These are phyloP conservation scores for Citrus medica DNA, from an alignment of 345 rosid genomes.

Conservation along the genomic window DNA sequence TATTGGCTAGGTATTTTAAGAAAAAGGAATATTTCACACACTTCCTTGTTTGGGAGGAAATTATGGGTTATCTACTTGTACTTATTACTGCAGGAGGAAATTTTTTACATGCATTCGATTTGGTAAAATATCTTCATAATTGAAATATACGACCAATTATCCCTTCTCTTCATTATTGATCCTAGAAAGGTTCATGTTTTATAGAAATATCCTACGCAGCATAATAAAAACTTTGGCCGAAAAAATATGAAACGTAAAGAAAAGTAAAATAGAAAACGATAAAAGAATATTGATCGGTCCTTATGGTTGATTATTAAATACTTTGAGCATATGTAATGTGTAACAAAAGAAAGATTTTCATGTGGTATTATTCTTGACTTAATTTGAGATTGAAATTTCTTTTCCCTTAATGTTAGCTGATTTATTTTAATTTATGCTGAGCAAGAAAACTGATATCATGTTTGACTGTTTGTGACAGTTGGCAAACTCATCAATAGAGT, in stretches of 20 bases:
- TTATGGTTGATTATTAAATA: not conserved
- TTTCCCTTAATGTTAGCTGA: slow-evolving; percentile 6
- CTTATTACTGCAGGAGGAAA: not conserved
- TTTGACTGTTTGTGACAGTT: slow-evolving; percentile 41
- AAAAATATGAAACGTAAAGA: not conserved
- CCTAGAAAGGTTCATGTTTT: not conserved
- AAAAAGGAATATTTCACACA: not conserved
- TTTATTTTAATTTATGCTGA: not conserved
- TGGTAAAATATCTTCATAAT: not conserved
- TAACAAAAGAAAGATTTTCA: not conserved
- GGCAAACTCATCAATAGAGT: slow-evolving; percentile 71
- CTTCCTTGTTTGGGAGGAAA: not conserved
- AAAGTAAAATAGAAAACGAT: not conserved
- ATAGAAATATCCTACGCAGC: not conserved
- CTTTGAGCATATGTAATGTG: not conserved
- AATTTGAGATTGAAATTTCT: not conserved
- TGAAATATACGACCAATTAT: not conserved
- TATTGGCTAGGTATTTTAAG: not conserved
- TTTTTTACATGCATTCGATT: not conserved
- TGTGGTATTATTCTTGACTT: not conserved
- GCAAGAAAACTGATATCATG: slow-evolving; percentile 4
- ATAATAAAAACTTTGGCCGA: not conserved
- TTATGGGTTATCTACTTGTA: not conserved
- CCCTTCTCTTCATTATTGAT: not conserved
- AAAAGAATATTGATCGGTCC: not conserved